Conservation (phyloP, 2,329 filamentous ascomycete species). For the Scedosporium dehoogii region DNA sequence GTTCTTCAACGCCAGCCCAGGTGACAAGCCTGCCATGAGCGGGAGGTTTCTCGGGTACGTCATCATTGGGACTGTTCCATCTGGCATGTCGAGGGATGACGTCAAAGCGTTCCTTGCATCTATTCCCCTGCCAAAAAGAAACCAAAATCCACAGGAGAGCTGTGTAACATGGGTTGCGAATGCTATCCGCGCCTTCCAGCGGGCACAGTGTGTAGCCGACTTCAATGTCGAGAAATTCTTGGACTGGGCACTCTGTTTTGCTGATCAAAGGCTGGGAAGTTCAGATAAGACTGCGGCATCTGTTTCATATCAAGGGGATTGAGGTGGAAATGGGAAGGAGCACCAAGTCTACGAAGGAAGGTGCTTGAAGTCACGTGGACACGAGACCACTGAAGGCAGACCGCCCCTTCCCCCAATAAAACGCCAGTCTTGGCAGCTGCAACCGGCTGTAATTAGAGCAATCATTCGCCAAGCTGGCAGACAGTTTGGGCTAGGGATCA, state of each 20-base stretch:
- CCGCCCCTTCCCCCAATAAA: too few relatives aligned
- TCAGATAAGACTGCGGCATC: not conserved
- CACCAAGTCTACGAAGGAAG: too few relatives aligned
- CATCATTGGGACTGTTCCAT: not conserved
- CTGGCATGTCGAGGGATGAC: conserved; percentile 10
- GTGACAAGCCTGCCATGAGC: not conserved
- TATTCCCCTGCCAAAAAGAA: conserved; percentile 19
- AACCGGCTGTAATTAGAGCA: too few relatives aligned
- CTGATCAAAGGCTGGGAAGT: not conserved
- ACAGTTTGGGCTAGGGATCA: too few relatives aligned
- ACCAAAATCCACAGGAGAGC: conserved; percentile 22
- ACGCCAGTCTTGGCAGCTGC: too few relatives aligned
- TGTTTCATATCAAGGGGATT: not conserved
- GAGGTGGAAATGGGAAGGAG: too few relatives aligned
- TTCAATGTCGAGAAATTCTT: not conserved
- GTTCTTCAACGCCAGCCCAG: conserved; percentile 12
- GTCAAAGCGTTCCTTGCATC: conserved; percentile 15
- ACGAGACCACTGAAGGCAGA: too few relatives aligned
- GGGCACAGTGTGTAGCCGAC: conserved; percentile 13
- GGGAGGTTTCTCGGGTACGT: not conserved
- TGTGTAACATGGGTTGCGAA: conserved; percentile 22
- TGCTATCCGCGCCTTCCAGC: conserved; percentile 17
- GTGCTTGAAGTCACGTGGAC: too few relatives aligned
- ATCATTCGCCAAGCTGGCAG: too few relatives aligned
- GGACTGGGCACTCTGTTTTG: not conserved